Evolutionary conservation across 1,284 basidiomycete species (phyloP), one percentile per base, ranked within the genome.

Genomic region (Pseudozyma pruni): DNA sequence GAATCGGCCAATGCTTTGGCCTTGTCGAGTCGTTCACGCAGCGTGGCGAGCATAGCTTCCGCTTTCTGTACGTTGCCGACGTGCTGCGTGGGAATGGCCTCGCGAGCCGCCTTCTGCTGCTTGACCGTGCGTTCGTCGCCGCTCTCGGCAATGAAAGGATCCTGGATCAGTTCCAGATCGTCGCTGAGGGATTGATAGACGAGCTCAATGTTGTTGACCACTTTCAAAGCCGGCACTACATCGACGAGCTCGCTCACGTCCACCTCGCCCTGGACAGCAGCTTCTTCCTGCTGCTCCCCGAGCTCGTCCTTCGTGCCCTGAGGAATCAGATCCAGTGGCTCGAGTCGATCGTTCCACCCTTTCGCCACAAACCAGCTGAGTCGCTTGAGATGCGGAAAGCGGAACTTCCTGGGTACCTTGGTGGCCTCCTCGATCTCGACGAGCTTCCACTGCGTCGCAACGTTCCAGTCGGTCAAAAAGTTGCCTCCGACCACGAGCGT

Each of bases 401-500:
- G 87, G 83, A 97, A 97, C 81, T 94, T 94, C 82, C 91, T 92
- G 0, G 95, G 94, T 0, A 98, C 95, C 57, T 91, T 90, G 2
- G 94, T 98, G 3, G 88, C 87, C 62, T 92, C 91, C 83, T 98
- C 95, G 74, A 98, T 95, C 53, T 94, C 89, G 46, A 93, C 87
- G 19, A 98, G 87, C 61, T 88, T 89, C 32, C 96, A 86, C 83
- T 98, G 82, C 31, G 61, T 45, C 16, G 55, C 58, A 25, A 62
- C 74, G 59, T 59, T 67, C 58, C 76, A 41, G 42, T 78, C 74
- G 32, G 55, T 51, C 29, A 60, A 44, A 37, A 69, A 98, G 83
- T 98, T 98, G 34, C 95, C 95, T 3, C 95, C 95, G 78, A 98
- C 94, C 0, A 98, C 95, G 35, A 98, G 86, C 3, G 94, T 91